phyloP scores from a whole-genome alignment of 129 eudicot genomes.

The Saposhnikovia divaricata region DNA sequence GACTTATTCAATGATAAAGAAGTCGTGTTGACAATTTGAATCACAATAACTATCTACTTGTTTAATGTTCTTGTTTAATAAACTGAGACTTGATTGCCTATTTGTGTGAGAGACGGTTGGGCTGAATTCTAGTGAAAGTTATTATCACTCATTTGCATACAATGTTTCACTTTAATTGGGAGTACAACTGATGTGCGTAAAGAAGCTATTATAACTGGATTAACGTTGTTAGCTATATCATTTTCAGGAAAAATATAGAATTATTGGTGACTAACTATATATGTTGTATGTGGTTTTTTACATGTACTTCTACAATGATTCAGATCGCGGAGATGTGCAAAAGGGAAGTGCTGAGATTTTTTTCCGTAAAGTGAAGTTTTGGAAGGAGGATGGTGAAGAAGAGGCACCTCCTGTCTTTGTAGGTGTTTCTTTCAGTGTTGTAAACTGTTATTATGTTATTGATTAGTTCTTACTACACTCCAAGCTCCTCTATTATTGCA shows the following conservation, averaged over 20 bases:
- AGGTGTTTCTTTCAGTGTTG: slow-evolving; percentile 50
- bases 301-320: not conserved
- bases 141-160: not conserved
- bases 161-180: not conserved
- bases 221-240: not conserved
- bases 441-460: not conserved
- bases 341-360: slow-evolving; percentile 93
- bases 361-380: slow-evolving; percentile 93
- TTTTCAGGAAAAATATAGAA: not conserved
- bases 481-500: no score
- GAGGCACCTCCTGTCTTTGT: slow-evolving; percentile 99
- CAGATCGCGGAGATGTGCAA: slow-evolving; percentile 93
- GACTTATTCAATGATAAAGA: no score
- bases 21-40: no score
- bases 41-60: no score
- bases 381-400: slow-evolving; percentile 90
- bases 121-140: no score
- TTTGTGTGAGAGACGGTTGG: no score
- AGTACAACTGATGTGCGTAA: not conserved
- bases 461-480: not conserved
- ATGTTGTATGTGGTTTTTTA: not conserved
- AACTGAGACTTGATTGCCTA: no score
- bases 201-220: not conserved
- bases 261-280: not conserved
- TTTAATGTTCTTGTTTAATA: no score